Percentiles rank a stretch among this genome's conserved stretches.
Conservation (phyloP, 805 yeast genomes). For the Yamadazyma insecticola region DNA sequence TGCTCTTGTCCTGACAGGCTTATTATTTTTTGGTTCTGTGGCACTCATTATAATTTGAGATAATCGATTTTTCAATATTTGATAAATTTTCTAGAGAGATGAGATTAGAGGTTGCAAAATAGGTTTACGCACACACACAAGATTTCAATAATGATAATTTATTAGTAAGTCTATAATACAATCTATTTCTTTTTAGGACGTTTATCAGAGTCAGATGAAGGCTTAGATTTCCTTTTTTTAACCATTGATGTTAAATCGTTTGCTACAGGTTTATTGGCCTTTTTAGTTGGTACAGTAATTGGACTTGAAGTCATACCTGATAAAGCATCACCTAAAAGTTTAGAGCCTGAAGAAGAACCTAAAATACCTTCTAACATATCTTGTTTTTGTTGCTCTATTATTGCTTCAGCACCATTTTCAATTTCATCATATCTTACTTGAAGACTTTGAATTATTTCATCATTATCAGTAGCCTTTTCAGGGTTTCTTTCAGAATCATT, state of each 20-base stretch:
- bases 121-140: too few relatives aligned
- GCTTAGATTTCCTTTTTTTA: constrained; percentile 44
- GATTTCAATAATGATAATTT: too few relatives aligned
- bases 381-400: constrained; percentile 45
- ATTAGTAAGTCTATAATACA: too few relatives aligned
- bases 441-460: constrained; percentile 51
- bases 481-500: constrained; percentile 35
- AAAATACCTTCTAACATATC: constrained; percentile 53
- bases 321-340: constrained; percentile 7
- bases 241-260: constrained; percentile 64
- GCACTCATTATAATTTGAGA: too few relatives aligned
- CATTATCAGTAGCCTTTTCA: constrained; percentile 36
- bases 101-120: too few relatives aligned
- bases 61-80: too few relatives aligned
- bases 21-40: not conserved
- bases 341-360: constrained; percentile 31
- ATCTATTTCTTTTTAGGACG: constrained; percentile 6
- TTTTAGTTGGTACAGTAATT: constrained; percentile 9
- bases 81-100: too few relatives aligned
- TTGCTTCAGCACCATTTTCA: constrained; percentile 46
- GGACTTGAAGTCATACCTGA: constrained; percentile 7
- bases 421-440: constrained; percentile 53
- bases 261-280: constrained; percentile 23
- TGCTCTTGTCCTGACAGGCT: constrained; percentile 1
- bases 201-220: constrained; percentile 8